Evolutionary conservation across 2,329 filamentous ascomycete species (phyloP), one percentile per base, ranked within the genome.

Genomic region (Botrytis cinerea): DNA sequence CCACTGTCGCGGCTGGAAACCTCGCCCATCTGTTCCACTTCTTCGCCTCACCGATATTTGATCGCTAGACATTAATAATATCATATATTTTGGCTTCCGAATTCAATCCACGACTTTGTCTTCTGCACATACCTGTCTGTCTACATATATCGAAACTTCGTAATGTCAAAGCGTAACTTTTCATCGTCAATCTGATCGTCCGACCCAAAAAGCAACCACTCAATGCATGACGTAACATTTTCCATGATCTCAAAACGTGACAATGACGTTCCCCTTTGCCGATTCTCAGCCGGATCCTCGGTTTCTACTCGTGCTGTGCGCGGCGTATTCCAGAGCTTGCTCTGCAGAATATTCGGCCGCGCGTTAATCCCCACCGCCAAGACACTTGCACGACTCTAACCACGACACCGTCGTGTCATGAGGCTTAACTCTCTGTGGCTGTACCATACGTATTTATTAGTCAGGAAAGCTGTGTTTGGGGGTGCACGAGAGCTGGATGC

Each of bases 291-390:
- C n/a, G n/a, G 40, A 64, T 46, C 18, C 40, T 45, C 61, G 28
- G 18, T 16, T 46, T 32, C 18, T 10, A 32, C 28, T 18, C 28
- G 18, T 22, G 18, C 8, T 28, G 18, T 14, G n/a, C n/a, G n/a
- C 51, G n/a, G 57, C 35, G 28, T 35, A 22, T 22, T 60, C 20
- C 32, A 35, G 28, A 32, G 25, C 9, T 25, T n/a, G 25, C 9
- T 25, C 51, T 6, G 16, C 14, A 35, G 20, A 28, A 32, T 16
- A 16, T 32, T 46, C 62, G 43, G 43, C 40, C 61, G n/a, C 61
- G 40, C 43, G 40, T 64, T 46, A 32, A 32, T 7, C 40, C 40
- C 43, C 62, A 64, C 62, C 32, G 43, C 62, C 62, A 64, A 64
- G 40, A 64, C 43, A 32, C n/a, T 64, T 64, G 16, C 4, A 25